Evolutionary conservation across 768 basidiomycete species (phyloP).

Genomic region (Lentinula guzmanii): DNA sequence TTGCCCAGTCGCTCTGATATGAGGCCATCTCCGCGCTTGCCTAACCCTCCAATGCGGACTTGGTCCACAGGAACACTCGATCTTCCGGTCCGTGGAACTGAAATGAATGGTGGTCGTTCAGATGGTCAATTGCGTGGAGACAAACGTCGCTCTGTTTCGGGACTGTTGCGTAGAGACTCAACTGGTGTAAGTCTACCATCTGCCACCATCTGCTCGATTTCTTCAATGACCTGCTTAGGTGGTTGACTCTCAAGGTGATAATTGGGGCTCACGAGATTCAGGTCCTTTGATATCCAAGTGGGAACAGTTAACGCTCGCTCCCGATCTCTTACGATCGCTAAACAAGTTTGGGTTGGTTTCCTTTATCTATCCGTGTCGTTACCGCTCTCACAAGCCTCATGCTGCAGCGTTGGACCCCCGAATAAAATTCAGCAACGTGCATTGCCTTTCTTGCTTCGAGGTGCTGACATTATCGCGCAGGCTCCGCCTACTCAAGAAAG

Average conservation of each 20-base stretch:
- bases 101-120: constrained; percentile 36
- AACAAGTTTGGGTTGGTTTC: constrained; percentile 84
- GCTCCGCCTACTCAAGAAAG: constrained; percentile 98
- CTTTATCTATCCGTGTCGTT: background rate
- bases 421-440: constrained; percentile 99
- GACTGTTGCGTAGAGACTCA: constrained; percentile 69
- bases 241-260: constrained; percentile 50
- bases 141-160: constrained; percentile 72
- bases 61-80: constrained; percentile 84
- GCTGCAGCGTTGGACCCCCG: constrained; percentile 82
- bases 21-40: constrained; percentile 51
- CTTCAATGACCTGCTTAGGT: constrained; percentile 29
- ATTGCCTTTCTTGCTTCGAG: constrained; percentile 88
- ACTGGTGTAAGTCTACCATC: constrained; percentile 47
- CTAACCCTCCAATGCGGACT: constrained; percentile 70
- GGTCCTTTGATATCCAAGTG: constrained; percentile 90
- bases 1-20: constrained; percentile 62
- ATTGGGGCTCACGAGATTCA: constrained; percentile 58
- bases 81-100: constrained; percentile 54
- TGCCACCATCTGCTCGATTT: constrained; percentile 7
- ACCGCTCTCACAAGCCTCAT: constrained; percentile 7
- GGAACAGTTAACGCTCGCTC: constrained; percentile 85
- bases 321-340: constrained; percentile 83
- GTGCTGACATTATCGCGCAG: constrained; percentile 96
- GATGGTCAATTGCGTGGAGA: constrained; percentile 40